Percentiles rank a stretch among this genome's conserved stretches.
Conservation (phyloP, 148 eudicot genomes). For the Linanthus parryae region DNA sequence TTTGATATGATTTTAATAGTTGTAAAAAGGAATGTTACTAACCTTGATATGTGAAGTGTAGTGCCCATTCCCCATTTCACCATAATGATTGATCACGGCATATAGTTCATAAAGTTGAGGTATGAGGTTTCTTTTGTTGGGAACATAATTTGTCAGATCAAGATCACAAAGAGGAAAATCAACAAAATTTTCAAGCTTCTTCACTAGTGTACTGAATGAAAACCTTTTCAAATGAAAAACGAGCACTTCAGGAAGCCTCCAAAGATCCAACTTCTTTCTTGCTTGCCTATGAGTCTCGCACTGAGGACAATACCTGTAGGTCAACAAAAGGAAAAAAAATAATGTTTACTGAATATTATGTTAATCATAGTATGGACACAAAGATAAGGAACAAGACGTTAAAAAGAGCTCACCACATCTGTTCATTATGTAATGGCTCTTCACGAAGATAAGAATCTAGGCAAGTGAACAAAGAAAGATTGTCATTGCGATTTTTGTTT, state of each 20-base stretch:
- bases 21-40: no score
- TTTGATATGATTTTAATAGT: no score
- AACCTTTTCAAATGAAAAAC: slow-evolving; percentile 94
- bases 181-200: slow-evolving; percentile 85
- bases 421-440: no score
- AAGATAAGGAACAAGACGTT: no score
- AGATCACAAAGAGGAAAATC: slow-evolving; percentile 87
- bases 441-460: no score
- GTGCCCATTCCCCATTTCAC: slow-evolving; percentile 97
- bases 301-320: slow-evolving; percentile 95
- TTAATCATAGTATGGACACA: no score
- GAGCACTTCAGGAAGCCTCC: slow-evolving; percentile 97
- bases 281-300: slow-evolving; percentile 96
- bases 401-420: no score
- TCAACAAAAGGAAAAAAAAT: no score
- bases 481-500: no score
- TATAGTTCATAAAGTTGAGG: slow-evolving; percentile 87
- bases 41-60: slow-evolving; percentile 95
- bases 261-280: slow-evolving; percentile 92
- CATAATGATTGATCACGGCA: slow-evolving; percentile 91
- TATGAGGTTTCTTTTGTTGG: slow-evolving; percentile 67
- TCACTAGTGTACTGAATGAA: slow-evolving; percentile 84
- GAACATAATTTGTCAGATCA: slow-evolving; percentile 82
- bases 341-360: no score
- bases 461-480: no score